Base-by-base conservation (phyloP, 805 yeast genomes). In the Yueomyces sp. region DNA sequence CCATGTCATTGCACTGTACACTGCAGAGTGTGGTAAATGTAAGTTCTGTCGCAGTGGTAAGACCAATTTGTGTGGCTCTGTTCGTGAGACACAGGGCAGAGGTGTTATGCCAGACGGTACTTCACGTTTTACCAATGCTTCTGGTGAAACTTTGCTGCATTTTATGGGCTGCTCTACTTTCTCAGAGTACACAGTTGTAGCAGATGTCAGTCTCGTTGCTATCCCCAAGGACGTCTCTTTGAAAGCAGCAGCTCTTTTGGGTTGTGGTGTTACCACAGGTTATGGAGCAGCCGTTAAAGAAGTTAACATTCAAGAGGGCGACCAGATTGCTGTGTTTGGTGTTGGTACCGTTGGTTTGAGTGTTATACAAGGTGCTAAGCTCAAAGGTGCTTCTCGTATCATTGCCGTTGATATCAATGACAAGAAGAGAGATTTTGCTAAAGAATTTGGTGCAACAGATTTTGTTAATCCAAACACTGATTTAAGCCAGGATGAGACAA, bases 41-140 rank as follows among this genome's bases (percentile, higher is more conserved):
- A 87, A 88, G 65, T 85, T 88, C 74, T 92, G 99, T 71, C 74
- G 70, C 62, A 77, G 88, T 48, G 95, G 96, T 49, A 92, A 94
- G 75, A 90, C 98, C 60, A 92, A 92, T 70, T 74, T 92, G 62
- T 92, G 99, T 73, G 85, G 92, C 49, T 74, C 94, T 56, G 90
- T 92, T 54, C 81, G 98, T 68, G 94, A 85, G 44, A 94, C 99
- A 45, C 99, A 92, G 65, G 97, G 98, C 63, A 81, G 85, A 60
- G 99, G 98, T 64, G 82, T 90, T 46, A 84, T 92, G 96, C 98
- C 98, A 49, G 98, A 92, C 62, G 98, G 97, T 26, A 90, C 99
- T 42, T 65, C 84, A 39, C 79, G 99, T 65, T 90, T 92, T 72
- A 77, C 73, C 50, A 78, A 83, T 62, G 61, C 63, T 50, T 79